Evolutionary conservation across 176 grass and related monocot species (phyloP).

Genomic region (Alopecurus myosuroides): DNA sequence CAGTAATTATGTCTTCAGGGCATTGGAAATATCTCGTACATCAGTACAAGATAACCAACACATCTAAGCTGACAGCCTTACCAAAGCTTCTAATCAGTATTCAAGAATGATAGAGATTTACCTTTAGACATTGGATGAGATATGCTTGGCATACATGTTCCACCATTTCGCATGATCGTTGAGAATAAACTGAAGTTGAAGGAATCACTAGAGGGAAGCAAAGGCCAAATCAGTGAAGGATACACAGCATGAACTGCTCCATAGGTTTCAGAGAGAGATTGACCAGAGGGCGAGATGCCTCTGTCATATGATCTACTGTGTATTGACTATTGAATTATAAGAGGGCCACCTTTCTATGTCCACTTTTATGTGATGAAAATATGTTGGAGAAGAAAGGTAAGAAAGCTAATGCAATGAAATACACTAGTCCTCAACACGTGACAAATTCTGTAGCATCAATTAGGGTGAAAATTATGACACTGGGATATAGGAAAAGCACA

Average conservation of each 20-base stretch:
- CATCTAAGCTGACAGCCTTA: background rate
- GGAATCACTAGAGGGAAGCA: conserved; percentile 22
- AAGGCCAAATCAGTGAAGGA: background rate
- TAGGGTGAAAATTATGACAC: no score
- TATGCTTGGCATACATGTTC: background rate
- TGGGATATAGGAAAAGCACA: no score
- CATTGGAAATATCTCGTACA: background rate
- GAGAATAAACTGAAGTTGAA: conserved; percentile 7
- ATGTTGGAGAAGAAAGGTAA: background rate
- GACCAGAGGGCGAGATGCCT: background rate
- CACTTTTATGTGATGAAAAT: background rate
- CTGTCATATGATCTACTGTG: conserved; percentile 11
- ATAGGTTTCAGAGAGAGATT: background rate
- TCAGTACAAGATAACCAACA: background rate
- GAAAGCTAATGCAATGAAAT: background rate
- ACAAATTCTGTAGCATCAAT: no score
- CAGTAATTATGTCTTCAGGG: background rate
- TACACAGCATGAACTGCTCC: background rate
- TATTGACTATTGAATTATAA: background rate
- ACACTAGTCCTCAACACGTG: background rate
- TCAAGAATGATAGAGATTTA: background rate
- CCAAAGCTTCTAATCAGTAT: background rate
- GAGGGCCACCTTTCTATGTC: background rate
- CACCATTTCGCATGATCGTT: background rate
- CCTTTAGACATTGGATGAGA: background rate